These are phyloP conservation scores for Fonticula alba DNA, from an alignment of 78 protist species.

Conservation along the genomic window DNA sequence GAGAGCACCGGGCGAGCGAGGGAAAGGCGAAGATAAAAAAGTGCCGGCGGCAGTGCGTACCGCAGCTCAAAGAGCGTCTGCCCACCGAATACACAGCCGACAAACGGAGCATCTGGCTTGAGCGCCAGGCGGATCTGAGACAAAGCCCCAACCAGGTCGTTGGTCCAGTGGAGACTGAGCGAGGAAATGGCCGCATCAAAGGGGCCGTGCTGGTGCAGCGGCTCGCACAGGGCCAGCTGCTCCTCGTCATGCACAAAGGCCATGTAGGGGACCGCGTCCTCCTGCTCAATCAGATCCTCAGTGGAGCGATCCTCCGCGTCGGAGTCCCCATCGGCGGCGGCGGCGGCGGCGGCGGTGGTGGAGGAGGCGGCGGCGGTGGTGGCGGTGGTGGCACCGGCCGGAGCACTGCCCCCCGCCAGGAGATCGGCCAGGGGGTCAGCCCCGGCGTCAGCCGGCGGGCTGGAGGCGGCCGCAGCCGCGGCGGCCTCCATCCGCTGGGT, in stretches of 20 bases:
- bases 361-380: neutral
- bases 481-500: too few species aligned
- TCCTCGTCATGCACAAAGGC: slow-evolving; percentile 1
- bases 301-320: neutral
- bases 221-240: slow-evolving; percentile 5
- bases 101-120: slow-evolving; percentile 14
- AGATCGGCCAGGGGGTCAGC: too few species aligned
- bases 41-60: neutral
- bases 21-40: neutral
- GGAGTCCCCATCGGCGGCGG: neutral
- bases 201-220: neutral
- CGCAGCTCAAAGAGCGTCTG: slow-evolving; percentile 16
- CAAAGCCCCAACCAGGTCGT: slow-evolving; percentile 12
- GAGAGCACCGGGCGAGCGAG: neutral
- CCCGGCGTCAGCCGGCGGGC: too few species aligned
- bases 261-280: neutral
- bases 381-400: neutral
- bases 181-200: slow-evolving; percentile 2
- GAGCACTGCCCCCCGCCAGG: neutral
- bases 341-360: neutral
- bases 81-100: slow-evolving; percentile 13
- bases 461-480: too few species aligned
- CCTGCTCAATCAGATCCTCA: neutral
- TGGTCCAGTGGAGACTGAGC: slow-evolving; percentile 22
- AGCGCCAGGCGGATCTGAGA: neutral